Conservation (phyloP, 208 protist genomes). For the Acanthamoeba castellanii region DNA sequence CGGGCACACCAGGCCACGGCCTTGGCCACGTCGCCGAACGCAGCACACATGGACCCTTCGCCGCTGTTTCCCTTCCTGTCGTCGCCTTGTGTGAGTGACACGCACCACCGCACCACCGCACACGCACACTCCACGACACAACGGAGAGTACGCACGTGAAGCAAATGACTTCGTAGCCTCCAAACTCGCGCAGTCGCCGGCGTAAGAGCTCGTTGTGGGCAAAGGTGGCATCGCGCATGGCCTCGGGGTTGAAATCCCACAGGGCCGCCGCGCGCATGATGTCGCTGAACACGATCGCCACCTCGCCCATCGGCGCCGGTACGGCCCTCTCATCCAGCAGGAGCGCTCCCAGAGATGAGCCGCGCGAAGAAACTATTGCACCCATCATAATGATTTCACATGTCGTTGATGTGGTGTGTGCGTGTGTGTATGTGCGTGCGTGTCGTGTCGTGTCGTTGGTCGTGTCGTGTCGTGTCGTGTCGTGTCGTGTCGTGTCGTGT, state of each 20-base stretch:
- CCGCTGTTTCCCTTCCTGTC: not conserved
- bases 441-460: no score
- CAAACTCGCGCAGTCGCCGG: not conserved
- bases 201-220: slow-evolving; percentile 32
- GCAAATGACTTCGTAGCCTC: slow-evolving; percentile 27
- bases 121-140: no score
- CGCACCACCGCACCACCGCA: not conserved
- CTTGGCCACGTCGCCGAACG: not conserved
- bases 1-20: not conserved
- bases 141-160: not conserved
- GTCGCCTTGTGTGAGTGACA: not conserved
- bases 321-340: not conserved
- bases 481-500: no score
- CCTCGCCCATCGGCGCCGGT: not conserved
- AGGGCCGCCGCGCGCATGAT: slow-evolving; percentile 16
- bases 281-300: slow-evolving; percentile 37
- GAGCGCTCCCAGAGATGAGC: not conserved
- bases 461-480: no score
- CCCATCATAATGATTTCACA: no score
- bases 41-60: slow-evolving; percentile 35
- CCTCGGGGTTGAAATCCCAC: slow-evolving; percentile 20
- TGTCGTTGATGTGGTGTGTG: no score
- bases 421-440: no score
- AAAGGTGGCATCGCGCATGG: slow-evolving; percentile 54
- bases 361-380: no score